phyloP scores from a whole-genome alignment of 2,329 filamentous ascomycete species.

The Lecanosticta acicola region DNA sequence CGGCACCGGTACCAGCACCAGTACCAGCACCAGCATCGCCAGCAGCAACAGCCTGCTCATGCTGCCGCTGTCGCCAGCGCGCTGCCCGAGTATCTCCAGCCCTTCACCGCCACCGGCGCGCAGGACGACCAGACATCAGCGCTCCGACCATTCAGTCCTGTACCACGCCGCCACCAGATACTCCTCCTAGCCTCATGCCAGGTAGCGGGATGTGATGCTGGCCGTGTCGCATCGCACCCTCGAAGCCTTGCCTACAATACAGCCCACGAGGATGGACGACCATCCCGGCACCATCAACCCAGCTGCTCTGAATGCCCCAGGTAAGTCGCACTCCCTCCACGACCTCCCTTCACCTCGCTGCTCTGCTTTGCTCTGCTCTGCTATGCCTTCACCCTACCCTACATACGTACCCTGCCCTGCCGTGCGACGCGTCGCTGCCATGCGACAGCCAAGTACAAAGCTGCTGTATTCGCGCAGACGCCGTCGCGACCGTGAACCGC shows the following conservation, averaged over 20 bases:
- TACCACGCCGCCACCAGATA: slow-evolving; percentile 18
- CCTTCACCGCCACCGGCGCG: slow-evolving; percentile 28
- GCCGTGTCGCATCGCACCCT: slow-evolving; percentile 31
- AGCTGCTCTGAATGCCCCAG: slow-evolving; percentile 72
- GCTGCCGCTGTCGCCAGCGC: slow-evolving; percentile 13
- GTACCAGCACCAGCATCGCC: too few species aligned
- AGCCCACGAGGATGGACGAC: slow-evolving; percentile 53
- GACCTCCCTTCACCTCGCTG: too few species aligned
- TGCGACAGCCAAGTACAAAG: slow-evolving; percentile 5
- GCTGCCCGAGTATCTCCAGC: slow-evolving; percentile 23
- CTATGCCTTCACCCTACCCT: too few species aligned
- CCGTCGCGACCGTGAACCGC: not conserved
- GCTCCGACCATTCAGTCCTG: slow-evolving; percentile 17
- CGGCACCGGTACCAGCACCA: too few species aligned
- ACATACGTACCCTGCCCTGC: too few species aligned
- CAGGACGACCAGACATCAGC: slow-evolving; percentile 17
- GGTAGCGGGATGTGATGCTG: slow-evolving; percentile 35
- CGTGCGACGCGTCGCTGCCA: slow-evolving; percentile 17
- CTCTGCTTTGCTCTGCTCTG: too few species aligned
- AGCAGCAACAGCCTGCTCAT: slow-evolving; percentile 15
- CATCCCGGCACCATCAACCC: slow-evolving; percentile 81
- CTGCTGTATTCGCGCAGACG: not conserved
- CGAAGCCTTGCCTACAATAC: slow-evolving; percentile 25
- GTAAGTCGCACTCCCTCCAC: too few species aligned
- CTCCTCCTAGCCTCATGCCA: slow-evolving; percentile 19